A percentile compares a stretch with the other conserved stretches of the same genome.
Conservation (phyloP, 2,329 filamentous ascomycete genomes). For the Cryoendolithus antarcticus region DNA sequence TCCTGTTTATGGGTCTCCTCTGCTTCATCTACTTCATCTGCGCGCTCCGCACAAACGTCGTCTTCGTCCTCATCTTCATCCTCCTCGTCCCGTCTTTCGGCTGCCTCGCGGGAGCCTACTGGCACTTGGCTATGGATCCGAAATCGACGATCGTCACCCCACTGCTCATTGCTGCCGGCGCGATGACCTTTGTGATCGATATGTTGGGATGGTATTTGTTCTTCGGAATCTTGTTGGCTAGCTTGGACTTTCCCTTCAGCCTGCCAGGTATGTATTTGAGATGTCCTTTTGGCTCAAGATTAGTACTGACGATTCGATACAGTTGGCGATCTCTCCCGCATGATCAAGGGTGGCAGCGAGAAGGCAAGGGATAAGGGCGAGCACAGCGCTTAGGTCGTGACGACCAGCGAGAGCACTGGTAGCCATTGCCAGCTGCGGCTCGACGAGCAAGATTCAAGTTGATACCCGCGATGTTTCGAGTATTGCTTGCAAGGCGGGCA, state of each 20-base stretch:
- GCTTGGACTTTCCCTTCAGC: conserved; percentile 40
- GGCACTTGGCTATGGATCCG: conserved; percentile 37
- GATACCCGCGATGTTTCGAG: too few species aligned
- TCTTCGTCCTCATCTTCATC: conserved; percentile 59
- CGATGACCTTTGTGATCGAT: conserved; percentile 36
- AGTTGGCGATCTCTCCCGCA: conserved; percentile 33
- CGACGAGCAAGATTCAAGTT: too few species aligned
- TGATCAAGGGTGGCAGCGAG: conserved; percentile 34
- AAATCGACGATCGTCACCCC: conserved; percentile 15
- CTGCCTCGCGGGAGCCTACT: conserved; percentile 49
- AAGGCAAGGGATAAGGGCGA: conserved; percentile 11
- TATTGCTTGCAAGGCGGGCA: too few species aligned
- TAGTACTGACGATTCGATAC: too few species aligned
- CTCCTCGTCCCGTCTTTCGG: conserved; percentile 47
- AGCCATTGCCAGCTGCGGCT: too few species aligned
- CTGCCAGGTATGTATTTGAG: conserved; percentile 36
- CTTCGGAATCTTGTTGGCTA: conserved; percentile 40
- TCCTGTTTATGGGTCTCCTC: conserved; percentile 54
- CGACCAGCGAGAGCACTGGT: not conserved
- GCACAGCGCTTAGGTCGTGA: not conserved
- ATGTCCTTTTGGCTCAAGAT: too few species aligned
- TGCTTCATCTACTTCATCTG: conserved; percentile 57
- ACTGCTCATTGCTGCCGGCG: conserved; percentile 32
- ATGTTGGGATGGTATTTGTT: conserved; percentile 43
- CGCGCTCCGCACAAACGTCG: conserved; percentile 58